Percentiles rank a stretch among this genome's conserved stretches.
These are phyloP conservation scores for Neohortaea acidophila DNA, from an alignment of 495 filamentous ascomycete genomes.

Conservation along the genomic window DNA sequence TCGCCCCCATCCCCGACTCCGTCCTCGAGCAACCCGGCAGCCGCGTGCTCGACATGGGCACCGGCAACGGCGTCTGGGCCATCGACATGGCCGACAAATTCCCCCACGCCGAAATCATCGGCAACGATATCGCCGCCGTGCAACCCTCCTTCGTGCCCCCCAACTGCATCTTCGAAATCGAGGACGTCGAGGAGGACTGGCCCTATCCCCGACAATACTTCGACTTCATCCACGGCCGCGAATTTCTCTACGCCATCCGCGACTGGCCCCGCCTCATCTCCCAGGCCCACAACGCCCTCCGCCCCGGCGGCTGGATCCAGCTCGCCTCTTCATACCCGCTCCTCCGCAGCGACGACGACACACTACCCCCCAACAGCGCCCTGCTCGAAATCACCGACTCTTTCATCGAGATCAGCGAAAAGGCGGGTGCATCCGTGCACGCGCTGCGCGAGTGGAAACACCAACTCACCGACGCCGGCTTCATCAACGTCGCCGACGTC, in stretches of 20 bases:
- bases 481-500: conserved; percentile 1
- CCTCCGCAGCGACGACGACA: conserved; percentile 8
- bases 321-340: background rate
- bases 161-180: conserved; percentile 46
- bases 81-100: conserved; percentile 31
- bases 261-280: conserved; percentile 24
- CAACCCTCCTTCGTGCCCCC: conserved; percentile 38
- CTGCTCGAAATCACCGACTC: background rate
- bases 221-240: conserved; percentile 24
- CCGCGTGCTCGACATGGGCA: conserved; percentile 21
- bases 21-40: background rate
- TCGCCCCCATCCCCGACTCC: conserved; percentile 19
- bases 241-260: conserved; percentile 18
- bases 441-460: background rate
- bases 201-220: conserved; percentile 26
- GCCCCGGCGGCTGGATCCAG: conserved; percentile 9
- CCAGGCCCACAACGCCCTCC: conserved; percentile 1
- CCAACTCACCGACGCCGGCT: conserved; percentile 4
- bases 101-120: conserved; percentile 41
- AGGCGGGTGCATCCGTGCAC: conserved; percentile 1
- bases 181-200: conserved; percentile 37
- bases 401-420: background rate
- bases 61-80: conserved; percentile 24
- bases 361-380: conserved; percentile 1
- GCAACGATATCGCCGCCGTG: conserved; percentile 48